Conservation (phyloP, 257 asterid species). For the Solanum sitiens region DNA sequence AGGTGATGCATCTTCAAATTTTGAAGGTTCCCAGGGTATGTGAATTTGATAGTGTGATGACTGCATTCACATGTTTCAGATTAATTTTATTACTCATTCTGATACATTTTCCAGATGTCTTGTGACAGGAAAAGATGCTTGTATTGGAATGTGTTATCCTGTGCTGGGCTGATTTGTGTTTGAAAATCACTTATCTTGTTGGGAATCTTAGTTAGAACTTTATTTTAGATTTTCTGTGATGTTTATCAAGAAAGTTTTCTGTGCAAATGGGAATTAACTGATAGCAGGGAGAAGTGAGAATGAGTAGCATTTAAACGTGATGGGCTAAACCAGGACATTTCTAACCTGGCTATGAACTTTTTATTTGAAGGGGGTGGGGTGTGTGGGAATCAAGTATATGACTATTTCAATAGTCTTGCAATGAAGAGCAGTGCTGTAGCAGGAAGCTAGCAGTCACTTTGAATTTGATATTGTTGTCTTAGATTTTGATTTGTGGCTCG, state of each 20-base stretch:
- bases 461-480: background rate
- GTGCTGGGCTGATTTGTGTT: background rate
- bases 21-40: slow-evolving; percentile 43
- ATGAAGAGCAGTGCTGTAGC: background rate
- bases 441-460: background rate
- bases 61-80: background rate
- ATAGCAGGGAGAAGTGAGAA: background rate
- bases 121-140: slow-evolving; percentile 42
- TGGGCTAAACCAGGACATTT: background rate
- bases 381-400: background rate
- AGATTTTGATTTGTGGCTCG: background rate
- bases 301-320: background rate
- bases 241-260: background rate
- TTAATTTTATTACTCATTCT: slow-evolving; percentile 17
- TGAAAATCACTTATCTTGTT: background rate
- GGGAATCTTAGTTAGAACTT: background rate
- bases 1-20: slow-evolving; percentile 30
- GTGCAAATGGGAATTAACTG: background rate
- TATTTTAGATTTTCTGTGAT: background rate
- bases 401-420: background rate
- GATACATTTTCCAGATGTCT: slow-evolving; percentile 46
- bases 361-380: background rate
- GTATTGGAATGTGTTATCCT: background rate
- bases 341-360: background rate
- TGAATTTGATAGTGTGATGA: slow-evolving; percentile 3